Conservation (phyloP, 2,329 filamentous ascomycete genomes). For the Cladosporium sp. region DNA sequence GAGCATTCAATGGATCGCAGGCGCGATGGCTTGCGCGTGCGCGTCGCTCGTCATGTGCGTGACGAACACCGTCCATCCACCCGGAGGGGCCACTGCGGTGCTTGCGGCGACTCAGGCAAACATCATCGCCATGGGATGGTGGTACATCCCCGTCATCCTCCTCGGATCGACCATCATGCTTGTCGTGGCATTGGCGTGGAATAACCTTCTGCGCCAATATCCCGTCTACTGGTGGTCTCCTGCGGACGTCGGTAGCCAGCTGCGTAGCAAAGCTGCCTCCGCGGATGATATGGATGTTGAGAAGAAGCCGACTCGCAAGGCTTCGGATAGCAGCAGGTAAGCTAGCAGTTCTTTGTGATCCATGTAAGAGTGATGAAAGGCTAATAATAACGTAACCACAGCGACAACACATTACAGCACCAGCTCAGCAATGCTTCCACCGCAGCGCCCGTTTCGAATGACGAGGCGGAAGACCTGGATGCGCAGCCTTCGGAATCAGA, state of each 20-base stretch:
- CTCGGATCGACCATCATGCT: constrained; percentile 41
- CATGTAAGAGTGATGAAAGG: not conserved
- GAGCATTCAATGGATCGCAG: constrained; percentile 41
- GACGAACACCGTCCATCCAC: constrained; percentile 47
- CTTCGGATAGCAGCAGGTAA: constrained; percentile 19
- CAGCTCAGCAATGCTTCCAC: not conserved
- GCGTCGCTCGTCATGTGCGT: constrained; percentile 43
- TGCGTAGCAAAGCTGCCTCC: constrained; percentile 18
- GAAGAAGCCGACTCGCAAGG: constrained; percentile 12
- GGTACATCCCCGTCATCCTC: constrained; percentile 39
- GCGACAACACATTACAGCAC: constrained; percentile 8
- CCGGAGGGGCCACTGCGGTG: constrained; percentile 46
- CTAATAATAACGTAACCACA: not conserved
- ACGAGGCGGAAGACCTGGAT: too few relatives aligned
- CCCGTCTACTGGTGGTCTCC: constrained; percentile 49
- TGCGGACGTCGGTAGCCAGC: constrained; percentile 31
- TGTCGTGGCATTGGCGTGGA: constrained; percentile 38
- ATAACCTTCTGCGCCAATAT: constrained; percentile 45
- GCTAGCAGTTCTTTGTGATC: not conserved
- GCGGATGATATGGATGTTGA: constrained; percentile 17
- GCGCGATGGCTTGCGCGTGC: constrained; percentile 38
- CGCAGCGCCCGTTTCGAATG: not conserved
- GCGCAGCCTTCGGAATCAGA: not conserved
- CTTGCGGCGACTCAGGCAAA: constrained; percentile 38
- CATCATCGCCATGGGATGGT: constrained; percentile 43